Base-by-base conservation (phyloP, 306 rosid genomes). In the Pyrus betulifolia region DNA sequence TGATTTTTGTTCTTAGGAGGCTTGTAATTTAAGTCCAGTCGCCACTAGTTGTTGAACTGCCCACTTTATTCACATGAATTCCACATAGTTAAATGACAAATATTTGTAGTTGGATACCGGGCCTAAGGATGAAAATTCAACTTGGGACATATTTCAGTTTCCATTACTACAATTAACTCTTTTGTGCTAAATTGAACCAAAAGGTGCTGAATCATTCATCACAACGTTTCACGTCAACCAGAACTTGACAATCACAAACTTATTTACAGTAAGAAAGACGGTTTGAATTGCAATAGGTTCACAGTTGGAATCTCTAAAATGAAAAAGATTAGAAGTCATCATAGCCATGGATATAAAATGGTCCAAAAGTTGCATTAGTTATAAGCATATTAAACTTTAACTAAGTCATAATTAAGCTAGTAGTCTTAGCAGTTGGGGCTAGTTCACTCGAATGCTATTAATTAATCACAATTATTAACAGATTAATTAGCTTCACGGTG, bases 321-420 rank as follows among this genome's bases (percentile, higher is more conserved):
- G 11, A 49, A 15, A 49, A 49, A 18, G 54, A 49, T 49, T 51
- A 51, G 5, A 51, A 17, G 55, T 38, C 42, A 38, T 38, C 9
- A 38, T 38, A 38, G 42, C 42, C 42, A 38, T 38, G 42, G 9
- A 38, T 38, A 38, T 40, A 42, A 11, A 78, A 84, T 80, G 77
- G 82, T 90, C 71, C 67, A 82, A 82, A 85, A 83, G 84, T 78
- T 80, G 78, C 82, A 76, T 79, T 79, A 59, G 76, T 76, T 84
- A 78, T 70, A 83, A 83, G 82, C 77, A 76, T 85, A 67, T 74
- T 64, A 61, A 78, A 76, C 89, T 80, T 82, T 90, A 82, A 78
- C 78, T 76, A 86, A 82, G 70, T 82, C 82, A 70, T 74, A 83
- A 51, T 15, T 51, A 15, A 81, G 80, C 70, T 76, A 85, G 59